A percentile compares a stretch with the other conserved stretches of the same genome.
Conservation (phyloP, 257 asterid species). For the Petunia secreta region DNA sequence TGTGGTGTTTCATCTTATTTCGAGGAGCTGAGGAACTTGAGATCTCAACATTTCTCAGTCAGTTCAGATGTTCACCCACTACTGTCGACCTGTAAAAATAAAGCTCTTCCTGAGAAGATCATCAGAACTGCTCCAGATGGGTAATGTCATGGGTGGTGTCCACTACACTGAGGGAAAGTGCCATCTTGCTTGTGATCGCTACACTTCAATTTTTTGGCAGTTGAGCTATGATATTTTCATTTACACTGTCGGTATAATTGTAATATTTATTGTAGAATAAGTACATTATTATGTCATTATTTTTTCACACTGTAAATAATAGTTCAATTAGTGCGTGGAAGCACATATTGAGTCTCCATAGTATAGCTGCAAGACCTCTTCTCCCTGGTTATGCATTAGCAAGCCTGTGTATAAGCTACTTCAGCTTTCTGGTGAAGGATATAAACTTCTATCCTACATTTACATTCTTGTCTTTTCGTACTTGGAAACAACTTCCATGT, state of each 20-base stretch:
- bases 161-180: not conserved
- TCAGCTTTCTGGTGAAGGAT: constrained; percentile 15
- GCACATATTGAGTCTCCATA: not conserved
- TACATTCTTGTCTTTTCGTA: not conserved
- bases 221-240: not conserved
- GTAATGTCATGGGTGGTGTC: not conserved
- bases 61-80: constrained; percentile 10
- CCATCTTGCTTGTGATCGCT: constrained; percentile 6
- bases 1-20: not conserved
- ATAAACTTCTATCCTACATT: constrained; percentile 6
- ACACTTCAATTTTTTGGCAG: constrained; percentile 19
- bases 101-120: constrained; percentile 21
- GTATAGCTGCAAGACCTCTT: constrained; percentile 17
- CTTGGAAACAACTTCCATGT: not conserved
- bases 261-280: constrained; percentile 7
- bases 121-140: not conserved
- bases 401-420: constrained; percentile 6
- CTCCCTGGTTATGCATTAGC: not conserved
- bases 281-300: constrained; percentile 9
- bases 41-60: constrained; percentile 5
- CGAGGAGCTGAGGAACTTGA: not conserved
- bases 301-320: constrained; percentile 4
- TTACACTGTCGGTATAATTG: not conserved
- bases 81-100: constrained; percentile 15
- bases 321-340: not conserved